Conservation (phyloP, 192 early-diverging fungal genomes). For the Rhizoclosmatium globosum region DNA sequence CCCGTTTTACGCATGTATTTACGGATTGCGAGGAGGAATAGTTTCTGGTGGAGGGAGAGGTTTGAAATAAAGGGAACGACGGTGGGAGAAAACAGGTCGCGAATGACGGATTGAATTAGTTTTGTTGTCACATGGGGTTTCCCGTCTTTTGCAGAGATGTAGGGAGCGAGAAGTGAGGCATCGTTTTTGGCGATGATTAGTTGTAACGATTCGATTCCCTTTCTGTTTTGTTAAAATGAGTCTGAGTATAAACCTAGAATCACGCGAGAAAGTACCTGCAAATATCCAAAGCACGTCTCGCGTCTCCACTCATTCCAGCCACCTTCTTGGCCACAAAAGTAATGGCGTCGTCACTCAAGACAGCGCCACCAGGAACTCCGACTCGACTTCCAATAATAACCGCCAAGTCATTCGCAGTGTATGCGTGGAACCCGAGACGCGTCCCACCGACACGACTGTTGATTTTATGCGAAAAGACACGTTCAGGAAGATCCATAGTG, state of each 20-base stretch:
- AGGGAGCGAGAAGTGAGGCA: background rate
- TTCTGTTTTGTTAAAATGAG: conserved; percentile 23
- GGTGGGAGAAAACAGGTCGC: conserved; percentile 87
- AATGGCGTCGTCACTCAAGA: conserved; percentile 77
- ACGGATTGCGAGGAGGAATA: conserved; percentile 82
- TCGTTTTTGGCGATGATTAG: conserved; percentile 23
- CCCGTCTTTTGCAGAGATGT: conserved; percentile 21
- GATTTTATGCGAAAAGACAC: conserved; percentile 87
- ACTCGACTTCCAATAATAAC: conserved; percentile 87
- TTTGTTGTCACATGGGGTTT: conserved; percentile 66
- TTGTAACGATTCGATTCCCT: conserved; percentile 41
- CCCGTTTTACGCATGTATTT: conserved; percentile 71
- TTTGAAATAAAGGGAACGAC: conserved; percentile 75
- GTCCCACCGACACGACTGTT: conserved; percentile 84
- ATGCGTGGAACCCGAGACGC: conserved; percentile 77
- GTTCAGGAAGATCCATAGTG: conserved; percentile 97
- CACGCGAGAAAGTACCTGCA: conserved; percentile 75
- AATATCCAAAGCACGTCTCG: conserved; percentile 92
- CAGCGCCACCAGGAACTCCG: conserved; percentile 72
- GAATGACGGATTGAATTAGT: conserved; percentile 78
- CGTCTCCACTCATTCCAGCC: conserved; percentile 95
- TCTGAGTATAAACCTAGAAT: conserved; percentile 1
- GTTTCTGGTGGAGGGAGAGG: conserved; percentile 80
- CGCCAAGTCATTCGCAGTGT: conserved; percentile 84
- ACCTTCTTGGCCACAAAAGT: conserved; percentile 97